Base-by-base conservation (phyloP, 106 monocot species). In the Dendrobium nobile region DNA sequence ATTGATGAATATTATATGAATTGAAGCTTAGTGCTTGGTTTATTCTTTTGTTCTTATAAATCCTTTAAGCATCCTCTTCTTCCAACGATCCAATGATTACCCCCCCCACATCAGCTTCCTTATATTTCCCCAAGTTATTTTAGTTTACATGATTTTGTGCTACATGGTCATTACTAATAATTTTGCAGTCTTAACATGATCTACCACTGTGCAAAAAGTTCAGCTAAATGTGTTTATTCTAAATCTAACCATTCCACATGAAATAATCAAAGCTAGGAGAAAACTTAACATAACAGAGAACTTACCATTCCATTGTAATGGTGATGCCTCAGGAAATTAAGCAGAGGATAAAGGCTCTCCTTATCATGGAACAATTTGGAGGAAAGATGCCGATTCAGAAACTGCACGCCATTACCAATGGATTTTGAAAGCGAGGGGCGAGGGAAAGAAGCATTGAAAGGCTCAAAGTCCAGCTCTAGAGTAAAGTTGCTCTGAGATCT, bases 331-430 rank as follows among this genome's bases (percentile, higher is more conserved):
- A 99, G 91, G 51, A 99, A 99, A 80, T 93, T 91, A 48, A 99
- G 93, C 80, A 99, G 80, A 11, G 99, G 99, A 77, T 90, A 86
- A 93, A 99, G 82, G 90, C 99, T 93, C 47, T 95, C 99, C 80
- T 90, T 99, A 79, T 99, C 93, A 56, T 91, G 79, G 86, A 99
- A 99, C 86, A 99, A 67, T 75, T 95, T 99, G 0, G 99, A 93
- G 2, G 99, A 99, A 73, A 99, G 93, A 74, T 99, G 99, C 9
- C 95, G 80, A 79, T 99, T 99, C 11, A 99, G 93, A 83, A 99
- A 99, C 85, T 99, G 99, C 65, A 99, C 95, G 8, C 99, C 99
- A 59, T 95, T 99, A n/a, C 99, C 99, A 75, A 99, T 99, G 47
- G 99, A 99, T 78, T 93, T 95, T 4, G 99, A 99, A 40, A 91